These are phyloP conservation scores for Pyricularia sp. DNA, from an alignment of 2,329 filamentous ascomycete species.

Conservation along the genomic window DNA sequence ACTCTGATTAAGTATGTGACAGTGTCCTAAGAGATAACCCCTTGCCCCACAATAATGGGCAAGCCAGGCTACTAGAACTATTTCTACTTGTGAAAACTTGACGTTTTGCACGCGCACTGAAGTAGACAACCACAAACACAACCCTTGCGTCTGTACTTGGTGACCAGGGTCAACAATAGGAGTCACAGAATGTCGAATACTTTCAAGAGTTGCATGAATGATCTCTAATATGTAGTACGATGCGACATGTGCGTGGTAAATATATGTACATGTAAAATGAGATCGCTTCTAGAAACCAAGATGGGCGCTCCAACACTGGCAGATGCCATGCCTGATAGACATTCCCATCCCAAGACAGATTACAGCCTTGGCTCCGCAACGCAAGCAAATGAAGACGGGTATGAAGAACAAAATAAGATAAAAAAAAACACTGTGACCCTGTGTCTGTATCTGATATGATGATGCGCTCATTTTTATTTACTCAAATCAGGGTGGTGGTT, in stretches of 20 bases:
- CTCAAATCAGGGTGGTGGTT: neutral
- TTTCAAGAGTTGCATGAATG: neutral
- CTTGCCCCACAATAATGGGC: too few relatives aligned
- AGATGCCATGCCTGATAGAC: too few relatives aligned
- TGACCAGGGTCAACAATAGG: too few relatives aligned
- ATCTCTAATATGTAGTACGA: neutral
- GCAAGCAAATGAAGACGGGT: neutral
- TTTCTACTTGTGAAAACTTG: too few relatives aligned
- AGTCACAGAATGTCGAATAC: neutral
- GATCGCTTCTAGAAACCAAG: neutral
- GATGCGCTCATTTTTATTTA: neutral
- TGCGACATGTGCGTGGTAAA: neutral
- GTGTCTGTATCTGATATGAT: neutral
- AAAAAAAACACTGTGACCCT: neutral
- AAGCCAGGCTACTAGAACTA: too few relatives aligned
- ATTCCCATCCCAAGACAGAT: neutral
- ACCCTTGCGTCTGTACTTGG: too few relatives aligned
- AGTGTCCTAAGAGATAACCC: too few relatives aligned
- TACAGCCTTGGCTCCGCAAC: neutral
- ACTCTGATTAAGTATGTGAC: too few relatives aligned
- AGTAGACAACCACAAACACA: too few relatives aligned
- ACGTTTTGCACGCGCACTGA: too few relatives aligned
- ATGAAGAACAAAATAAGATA: neutral
- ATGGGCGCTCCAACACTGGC: neutral
- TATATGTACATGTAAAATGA: neutral